Conservation (phyloP, 495 filamentous ascomycete species). For the Apiosordaria backusii region DNA sequence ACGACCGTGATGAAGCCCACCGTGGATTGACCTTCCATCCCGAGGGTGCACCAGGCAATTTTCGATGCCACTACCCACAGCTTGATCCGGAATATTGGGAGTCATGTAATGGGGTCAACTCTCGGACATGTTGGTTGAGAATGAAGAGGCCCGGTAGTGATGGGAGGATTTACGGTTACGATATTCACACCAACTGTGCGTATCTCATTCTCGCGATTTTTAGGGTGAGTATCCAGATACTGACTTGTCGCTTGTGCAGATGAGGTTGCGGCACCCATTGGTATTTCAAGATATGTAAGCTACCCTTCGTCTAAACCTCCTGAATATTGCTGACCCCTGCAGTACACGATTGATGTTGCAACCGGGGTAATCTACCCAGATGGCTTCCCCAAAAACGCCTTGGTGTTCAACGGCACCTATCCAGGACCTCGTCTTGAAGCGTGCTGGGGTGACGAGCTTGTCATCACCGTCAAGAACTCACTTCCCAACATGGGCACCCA, state of each 20-base stretch:
- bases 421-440: slow-evolving; percentile 29
- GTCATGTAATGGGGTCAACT: slow-evolving; percentile 1
- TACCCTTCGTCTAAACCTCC: slow-evolving; percentile 28
- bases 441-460: slow-evolving; percentile 58
- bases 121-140: slow-evolving; percentile 14
- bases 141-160: background rate
- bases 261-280: slow-evolving; percentile 6
- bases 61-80: slow-evolving; percentile 14
- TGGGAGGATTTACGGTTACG: background rate
- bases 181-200: slow-evolving; percentile 11
- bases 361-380: slow-evolving; percentile 42
- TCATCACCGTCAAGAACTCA: slow-evolving; percentile 54
- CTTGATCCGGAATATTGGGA: slow-evolving; percentile 10
- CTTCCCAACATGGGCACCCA: slow-evolving; percentile 41
- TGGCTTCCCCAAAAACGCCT: slow-evolving; percentile 38
- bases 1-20: background rate
- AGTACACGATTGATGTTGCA: slow-evolving; percentile 37
- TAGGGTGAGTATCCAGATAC: background rate
- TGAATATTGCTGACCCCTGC: background rate
- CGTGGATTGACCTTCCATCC: slow-evolving; percentile 10
- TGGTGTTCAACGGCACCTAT: slow-evolving; percentile 41
- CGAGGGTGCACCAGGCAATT: slow-evolving; percentile 8
- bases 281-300: slow-evolving; percentile 6
- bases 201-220: background rate
- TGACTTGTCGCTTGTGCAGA: background rate